Conservation (phyloP, 2,329 filamentous ascomycete genomes). For the Colletotrichum kahawae region DNA sequence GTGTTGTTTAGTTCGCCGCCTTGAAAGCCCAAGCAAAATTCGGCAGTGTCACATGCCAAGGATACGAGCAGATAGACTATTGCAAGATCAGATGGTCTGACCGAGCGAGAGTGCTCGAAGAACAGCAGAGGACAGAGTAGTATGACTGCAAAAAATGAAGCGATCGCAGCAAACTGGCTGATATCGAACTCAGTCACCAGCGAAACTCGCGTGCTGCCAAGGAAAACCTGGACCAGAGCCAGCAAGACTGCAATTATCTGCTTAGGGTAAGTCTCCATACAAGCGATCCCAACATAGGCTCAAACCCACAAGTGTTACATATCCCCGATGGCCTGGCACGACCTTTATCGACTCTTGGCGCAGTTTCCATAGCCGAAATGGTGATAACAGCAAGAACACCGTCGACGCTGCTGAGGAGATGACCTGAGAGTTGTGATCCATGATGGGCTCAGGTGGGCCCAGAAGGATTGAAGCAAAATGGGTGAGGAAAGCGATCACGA, state of each 20-base stretch:
- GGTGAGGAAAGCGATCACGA: background rate
- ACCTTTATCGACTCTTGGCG: background rate
- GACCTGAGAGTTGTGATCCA: background rate
- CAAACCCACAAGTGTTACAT: background rate
- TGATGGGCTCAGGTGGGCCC: background rate
- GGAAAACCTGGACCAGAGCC: background rate
- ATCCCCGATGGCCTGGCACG: background rate
- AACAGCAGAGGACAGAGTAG: background rate
- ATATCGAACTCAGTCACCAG: background rate
- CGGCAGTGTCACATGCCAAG: background rate
- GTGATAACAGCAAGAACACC: background rate
- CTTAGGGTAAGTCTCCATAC: background rate
- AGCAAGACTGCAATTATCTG: background rate
- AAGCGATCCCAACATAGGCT: background rate
- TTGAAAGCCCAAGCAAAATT: background rate
- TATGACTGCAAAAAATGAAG: background rate
- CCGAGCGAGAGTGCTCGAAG: background rate
- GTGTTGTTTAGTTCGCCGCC: background rate
- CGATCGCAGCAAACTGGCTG: background rate
- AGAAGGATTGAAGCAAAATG: background rate
- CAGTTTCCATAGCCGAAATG: background rate
- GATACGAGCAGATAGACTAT: background rate
- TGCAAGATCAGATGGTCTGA: background rate
- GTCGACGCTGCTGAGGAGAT: background rate
- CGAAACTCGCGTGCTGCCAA: background rate